These are phyloP conservation scores for Erucastrum elatum DNA, from an alignment of 345 rosid species.

Conservation along the genomic window DNA sequence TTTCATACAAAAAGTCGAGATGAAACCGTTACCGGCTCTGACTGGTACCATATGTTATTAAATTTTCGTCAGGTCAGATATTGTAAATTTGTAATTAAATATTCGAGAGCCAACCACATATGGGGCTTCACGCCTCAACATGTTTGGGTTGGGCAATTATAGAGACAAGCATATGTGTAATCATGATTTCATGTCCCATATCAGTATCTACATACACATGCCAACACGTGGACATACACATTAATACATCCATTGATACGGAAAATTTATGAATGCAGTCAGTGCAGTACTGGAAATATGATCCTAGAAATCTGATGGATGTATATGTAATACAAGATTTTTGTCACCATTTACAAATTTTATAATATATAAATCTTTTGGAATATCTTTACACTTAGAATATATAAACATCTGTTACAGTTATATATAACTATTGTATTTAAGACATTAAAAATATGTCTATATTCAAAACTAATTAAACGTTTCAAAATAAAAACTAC, in stretches of 20 bases:
- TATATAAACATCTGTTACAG: too few species aligned
- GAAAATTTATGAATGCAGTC: background rate
- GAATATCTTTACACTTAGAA: too few species aligned
- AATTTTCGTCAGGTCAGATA: background rate
- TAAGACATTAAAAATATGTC: too few species aligned
- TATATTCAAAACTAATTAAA: too few species aligned
- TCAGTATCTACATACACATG: constrained; percentile 30
- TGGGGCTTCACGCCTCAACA: constrained; percentile 34
- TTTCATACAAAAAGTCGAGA: background rate
- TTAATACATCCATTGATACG: background rate
- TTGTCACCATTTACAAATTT: background rate
- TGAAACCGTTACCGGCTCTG: too few species aligned
- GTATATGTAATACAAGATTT: background rate
- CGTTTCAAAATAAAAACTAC: too few species aligned
- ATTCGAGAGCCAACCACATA: constrained; percentile 31
- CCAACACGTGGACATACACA: constrained; percentile 21
- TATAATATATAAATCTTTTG: too few species aligned
- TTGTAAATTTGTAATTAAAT: background rate
- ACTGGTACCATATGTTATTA: too few species aligned
- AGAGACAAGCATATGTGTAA: constrained; percentile 27
- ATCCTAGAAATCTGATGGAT: background rate
- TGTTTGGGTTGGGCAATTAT: constrained; percentile 34
- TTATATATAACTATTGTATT: too few species aligned
- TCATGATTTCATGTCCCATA: constrained; percentile 33
- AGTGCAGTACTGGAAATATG: background rate